phyloP scores from a whole-genome alignment of 768 basidiomycete species.

The Lentinula sp. region DNA sequence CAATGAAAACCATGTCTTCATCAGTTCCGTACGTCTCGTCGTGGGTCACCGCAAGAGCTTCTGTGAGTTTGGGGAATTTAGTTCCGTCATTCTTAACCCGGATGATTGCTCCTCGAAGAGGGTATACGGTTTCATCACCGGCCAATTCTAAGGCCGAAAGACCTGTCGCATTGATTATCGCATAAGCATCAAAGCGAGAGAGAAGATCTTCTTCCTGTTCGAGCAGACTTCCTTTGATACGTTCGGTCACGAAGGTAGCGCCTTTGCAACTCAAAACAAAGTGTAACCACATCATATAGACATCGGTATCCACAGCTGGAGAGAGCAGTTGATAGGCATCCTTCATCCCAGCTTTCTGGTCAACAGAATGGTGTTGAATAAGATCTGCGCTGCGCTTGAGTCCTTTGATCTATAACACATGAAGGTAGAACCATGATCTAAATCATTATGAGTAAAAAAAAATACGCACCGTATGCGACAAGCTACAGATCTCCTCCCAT shows the following conservation, averaged over 20 bases:
- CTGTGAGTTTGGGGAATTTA: constrained; percentile 25
- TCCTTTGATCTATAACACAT: constrained; percentile 13
- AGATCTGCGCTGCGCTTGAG: constrained; percentile 15
- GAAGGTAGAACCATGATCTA: constrained; percentile 11
- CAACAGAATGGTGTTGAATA: constrained; percentile 20
- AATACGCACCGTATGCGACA: background rate
- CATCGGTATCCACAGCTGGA: constrained; percentile 31
- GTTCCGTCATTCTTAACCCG: constrained; percentile 29
- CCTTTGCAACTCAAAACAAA: constrained; percentile 20
- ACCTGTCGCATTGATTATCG: constrained; percentile 31
- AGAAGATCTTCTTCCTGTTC: constrained; percentile 18
- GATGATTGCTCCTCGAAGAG: constrained; percentile 30
- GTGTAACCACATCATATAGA: constrained; percentile 26
- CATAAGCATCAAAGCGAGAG: constrained; percentile 19
- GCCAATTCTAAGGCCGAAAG: constrained; percentile 25
- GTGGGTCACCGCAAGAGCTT: constrained; percentile 25
- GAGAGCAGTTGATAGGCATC: constrained; percentile 28
- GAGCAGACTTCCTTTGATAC: constrained; percentile 25
- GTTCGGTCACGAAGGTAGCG: constrained; percentile 20
- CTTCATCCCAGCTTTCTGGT: constrained; percentile 21
- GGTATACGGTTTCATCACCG: constrained; percentile 25
- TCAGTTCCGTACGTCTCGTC: constrained; percentile 23
- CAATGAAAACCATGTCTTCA: constrained; percentile 28
- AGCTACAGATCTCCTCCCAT: constrained; percentile 20
- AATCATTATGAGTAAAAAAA: too few species aligned